phyloP scores from a whole-genome alignment of 164 flowering plant species.

The Vitis rupestris region DNA sequence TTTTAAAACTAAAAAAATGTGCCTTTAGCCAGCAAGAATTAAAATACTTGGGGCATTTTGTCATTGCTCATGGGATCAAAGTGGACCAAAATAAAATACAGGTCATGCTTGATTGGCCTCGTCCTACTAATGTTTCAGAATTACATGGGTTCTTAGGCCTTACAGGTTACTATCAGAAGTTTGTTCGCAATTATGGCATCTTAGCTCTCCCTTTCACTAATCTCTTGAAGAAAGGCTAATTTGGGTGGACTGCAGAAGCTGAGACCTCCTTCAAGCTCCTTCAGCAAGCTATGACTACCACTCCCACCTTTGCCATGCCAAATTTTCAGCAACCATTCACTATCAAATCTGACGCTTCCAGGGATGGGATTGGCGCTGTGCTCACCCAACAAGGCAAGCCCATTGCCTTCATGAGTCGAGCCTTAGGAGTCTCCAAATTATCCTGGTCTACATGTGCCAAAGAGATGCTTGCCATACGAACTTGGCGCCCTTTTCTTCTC shows the following conservation, averaged over 20 bases:
- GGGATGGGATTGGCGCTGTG: neutral
- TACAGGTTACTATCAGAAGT: neutral
- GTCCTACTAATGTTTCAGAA: neutral
- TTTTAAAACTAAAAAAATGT: neutral
- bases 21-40: neutral
- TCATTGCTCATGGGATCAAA: neutral
- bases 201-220: too few species aligned
- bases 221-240: too few species aligned
- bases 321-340: neutral
- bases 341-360: neutral
- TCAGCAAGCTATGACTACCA: neutral
- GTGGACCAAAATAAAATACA: neutral
- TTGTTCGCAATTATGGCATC: neutral
- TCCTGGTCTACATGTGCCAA: too few species aligned
- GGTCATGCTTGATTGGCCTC: constrained; percentile 1
- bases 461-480: too few species aligned
- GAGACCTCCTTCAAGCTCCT: neutral
- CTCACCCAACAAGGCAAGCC: neutral
- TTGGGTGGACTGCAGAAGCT: too few species aligned
- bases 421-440: too few species aligned
- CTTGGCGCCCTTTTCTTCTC: neutral
- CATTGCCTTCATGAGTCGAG: too few species aligned
- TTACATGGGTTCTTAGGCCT: constrained; percentile 1
- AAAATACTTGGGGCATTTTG: neutral
- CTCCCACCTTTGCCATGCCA: constrained; percentile 1